Evolutionary conservation across 2,329 filamentous ascomycete species (phyloP).

Genomic region (Sarocladiaceae sp.): DNA sequence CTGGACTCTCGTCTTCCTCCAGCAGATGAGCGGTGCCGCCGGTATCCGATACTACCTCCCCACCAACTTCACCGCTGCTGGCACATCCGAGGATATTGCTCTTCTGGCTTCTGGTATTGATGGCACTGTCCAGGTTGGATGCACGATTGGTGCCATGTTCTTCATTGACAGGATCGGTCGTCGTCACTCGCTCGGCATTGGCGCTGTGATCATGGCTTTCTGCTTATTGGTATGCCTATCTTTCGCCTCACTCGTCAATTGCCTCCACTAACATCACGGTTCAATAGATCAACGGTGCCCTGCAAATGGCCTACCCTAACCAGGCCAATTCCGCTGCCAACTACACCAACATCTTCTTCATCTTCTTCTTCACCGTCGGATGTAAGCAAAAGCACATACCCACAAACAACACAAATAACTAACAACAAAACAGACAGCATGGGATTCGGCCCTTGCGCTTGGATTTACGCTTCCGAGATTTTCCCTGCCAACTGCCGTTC

Average conservation of each 20-base stretch:
- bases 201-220: conserved; percentile 27
- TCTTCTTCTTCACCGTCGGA: conserved; percentile 18
- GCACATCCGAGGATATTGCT: conserved; percentile 23
- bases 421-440: conserved; percentile 14
- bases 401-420: not conserved
- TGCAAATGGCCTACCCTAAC: conserved; percentile 15
- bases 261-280: not conserved
- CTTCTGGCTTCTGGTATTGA: conserved; percentile 30
- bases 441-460: conserved; percentile 17
- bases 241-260: not conserved
- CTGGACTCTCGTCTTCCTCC: conserved; percentile 27
- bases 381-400: conserved; percentile 7
- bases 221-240: conserved; percentile 19
- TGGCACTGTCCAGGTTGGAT: conserved; percentile 28
- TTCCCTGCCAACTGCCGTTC: conserved; percentile 17
- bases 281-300: conserved; percentile 20
- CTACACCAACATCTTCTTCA: conserved; percentile 18
- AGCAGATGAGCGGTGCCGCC: conserved; percentile 30
- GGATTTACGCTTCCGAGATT: conserved; percentile 18
- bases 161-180: conserved; percentile 28
- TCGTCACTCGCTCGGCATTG: conserved; percentile 24
- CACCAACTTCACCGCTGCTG: conserved; percentile 26
- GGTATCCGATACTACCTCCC: conserved; percentile 33
- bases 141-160: conserved; percentile 28
- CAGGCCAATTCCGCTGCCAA: conserved; percentile 15